A percentile compares a stretch with the other conserved stretches of the same genome.
Conservation (phyloP, 2,329 filamentous ascomycete species). For the Chaetomiaceae sp. region DNA sequence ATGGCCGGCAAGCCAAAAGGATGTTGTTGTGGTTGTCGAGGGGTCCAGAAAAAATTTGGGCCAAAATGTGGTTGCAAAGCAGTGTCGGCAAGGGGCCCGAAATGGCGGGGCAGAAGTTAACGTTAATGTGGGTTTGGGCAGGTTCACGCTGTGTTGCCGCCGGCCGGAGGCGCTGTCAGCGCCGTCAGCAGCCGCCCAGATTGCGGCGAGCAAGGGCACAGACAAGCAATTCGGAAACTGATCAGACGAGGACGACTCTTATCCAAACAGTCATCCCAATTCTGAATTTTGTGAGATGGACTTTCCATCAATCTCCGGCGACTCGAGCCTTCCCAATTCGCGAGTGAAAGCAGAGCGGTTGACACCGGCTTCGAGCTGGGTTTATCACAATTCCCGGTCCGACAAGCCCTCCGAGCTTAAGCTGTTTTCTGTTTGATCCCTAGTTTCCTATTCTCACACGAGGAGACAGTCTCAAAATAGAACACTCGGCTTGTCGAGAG, state of each 20-base stretch:
- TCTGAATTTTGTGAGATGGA: not conserved
- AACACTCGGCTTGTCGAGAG: too few species aligned
- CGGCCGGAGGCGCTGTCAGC: slow-evolving; percentile 16
- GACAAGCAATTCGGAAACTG: not conserved
- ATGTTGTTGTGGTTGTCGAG: slow-evolving; percentile 23
- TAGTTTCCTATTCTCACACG: too few species aligned
- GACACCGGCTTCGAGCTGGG: too few species aligned
- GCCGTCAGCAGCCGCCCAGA: slow-evolving; percentile 9
- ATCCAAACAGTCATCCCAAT: not conserved
- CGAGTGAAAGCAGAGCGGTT: too few species aligned
- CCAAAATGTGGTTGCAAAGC: slow-evolving; percentile 24
- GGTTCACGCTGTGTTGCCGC: slow-evolving; percentile 19
- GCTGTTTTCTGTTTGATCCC: too few species aligned
- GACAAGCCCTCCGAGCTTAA: too few species aligned
- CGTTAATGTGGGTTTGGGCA: slow-evolving; percentile 17
- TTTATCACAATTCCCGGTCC: too few species aligned
- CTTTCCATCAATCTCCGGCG: too few species aligned
- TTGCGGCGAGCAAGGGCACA: not conserved
- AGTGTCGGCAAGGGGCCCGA: slow-evolving; percentile 18
- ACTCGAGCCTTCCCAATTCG: too few species aligned
- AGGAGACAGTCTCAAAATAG: too few species aligned
- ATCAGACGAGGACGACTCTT: not conserved
- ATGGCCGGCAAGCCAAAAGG: slow-evolving; percentile 17
- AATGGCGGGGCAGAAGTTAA: slow-evolving; percentile 26
- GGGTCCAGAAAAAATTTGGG: slow-evolving; percentile 30